Conservation (phyloP, 2,329 filamentous ascomycete genomes). For the Corynespora cassiicola region DNA sequence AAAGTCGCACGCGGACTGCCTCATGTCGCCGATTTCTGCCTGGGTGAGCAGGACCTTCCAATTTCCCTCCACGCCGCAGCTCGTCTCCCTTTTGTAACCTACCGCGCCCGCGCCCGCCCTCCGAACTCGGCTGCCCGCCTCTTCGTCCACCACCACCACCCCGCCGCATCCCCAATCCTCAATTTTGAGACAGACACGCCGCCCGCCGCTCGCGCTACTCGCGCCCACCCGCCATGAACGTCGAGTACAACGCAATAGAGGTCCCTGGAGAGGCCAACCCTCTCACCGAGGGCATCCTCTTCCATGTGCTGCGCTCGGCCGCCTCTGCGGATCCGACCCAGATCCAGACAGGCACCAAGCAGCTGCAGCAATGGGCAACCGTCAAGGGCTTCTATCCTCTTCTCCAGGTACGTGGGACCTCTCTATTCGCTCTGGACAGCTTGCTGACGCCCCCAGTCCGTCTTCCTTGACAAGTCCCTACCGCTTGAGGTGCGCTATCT, state of each 20-base stretch:
- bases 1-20: constrained; percentile 14
- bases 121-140: constrained; percentile 1
- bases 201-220: no score
- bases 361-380: constrained; percentile 60
- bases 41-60: constrained; percentile 37
- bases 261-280: constrained; percentile 79
- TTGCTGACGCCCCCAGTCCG: constrained; percentile 60
- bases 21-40: constrained; percentile 15
- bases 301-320: constrained; percentile 56
- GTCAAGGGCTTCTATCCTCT: constrained; percentile 55
- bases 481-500: constrained; percentile 83
- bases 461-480: constrained; percentile 81
- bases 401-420: constrained; percentile 44
- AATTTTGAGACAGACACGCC: constrained; percentile 1
- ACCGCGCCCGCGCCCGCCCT: neutral
- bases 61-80: neutral
- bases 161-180: neutral
- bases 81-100: constrained; percentile 1
- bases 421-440: neutral
- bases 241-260: constrained; percentile 64
- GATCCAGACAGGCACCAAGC: constrained; percentile 59
- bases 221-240: constrained; percentile 38
- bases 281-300: constrained; percentile 55
- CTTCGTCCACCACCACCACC: constrained; percentile 21
- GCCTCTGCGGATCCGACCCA: constrained; percentile 55